These are phyloP conservation scores for Zymoseptoria ardabiliae DNA, from an alignment of 2,329 filamentous ascomycete genomes.

Conservation along the genomic window DNA sequence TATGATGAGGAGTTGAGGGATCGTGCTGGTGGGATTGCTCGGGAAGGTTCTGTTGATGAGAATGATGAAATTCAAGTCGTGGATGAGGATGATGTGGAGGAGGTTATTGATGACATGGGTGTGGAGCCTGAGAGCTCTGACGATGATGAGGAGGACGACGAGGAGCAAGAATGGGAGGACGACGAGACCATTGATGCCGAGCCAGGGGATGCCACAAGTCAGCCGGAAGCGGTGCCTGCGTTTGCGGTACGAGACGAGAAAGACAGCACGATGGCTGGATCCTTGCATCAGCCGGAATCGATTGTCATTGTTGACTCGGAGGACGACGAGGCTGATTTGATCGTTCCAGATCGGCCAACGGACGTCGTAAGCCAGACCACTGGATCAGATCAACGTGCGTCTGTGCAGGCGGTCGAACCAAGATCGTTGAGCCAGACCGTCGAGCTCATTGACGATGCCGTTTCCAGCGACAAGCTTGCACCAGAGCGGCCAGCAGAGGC, in stretches of 20 bases:
- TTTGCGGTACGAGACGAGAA: not conserved
- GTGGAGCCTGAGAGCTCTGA: conserved; percentile 8
- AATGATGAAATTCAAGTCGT: conserved; percentile 6
- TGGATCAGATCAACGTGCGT: not conserved
- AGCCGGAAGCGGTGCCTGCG: not conserved
- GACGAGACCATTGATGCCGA: conserved; percentile 7
- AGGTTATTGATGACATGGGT: conserved; percentile 17
- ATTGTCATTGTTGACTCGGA: not conserved
- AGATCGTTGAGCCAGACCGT: not conserved
- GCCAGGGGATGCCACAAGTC: not conserved
- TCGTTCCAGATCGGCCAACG: not conserved
- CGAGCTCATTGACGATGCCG: not conserved
- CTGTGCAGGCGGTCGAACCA: not conserved
- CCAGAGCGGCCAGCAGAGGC: not conserved
- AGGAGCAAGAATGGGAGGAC: conserved; percentile 7
- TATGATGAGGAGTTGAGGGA: conserved; percentile 7
- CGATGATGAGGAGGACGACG: conserved; percentile 6
- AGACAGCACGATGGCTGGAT: not conserved
- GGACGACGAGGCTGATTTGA: not conserved
- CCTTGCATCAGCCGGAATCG: not conserved
- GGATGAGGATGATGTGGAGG: conserved; percentile 15
- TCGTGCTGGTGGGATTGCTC: not conserved
- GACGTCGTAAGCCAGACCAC: not conserved
- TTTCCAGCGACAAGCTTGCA: not conserved
- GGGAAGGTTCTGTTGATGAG: not conserved